Base-by-base conservation (phyloP, 1,139 yeast genomes). In the Groenewaldozyma sp. region DNA sequence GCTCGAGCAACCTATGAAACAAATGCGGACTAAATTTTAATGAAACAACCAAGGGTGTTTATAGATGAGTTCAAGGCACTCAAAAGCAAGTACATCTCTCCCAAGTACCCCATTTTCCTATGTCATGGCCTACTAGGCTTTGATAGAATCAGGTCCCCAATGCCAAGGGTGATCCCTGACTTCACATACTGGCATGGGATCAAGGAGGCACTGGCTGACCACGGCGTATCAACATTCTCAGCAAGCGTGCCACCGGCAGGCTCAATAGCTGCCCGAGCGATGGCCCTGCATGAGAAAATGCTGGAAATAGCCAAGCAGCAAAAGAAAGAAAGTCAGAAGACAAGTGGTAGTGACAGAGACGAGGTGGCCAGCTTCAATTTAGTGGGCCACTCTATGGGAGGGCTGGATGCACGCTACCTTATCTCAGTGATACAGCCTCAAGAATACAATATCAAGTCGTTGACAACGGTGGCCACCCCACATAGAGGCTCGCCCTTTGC, bases 301-400 rank as follows among this genome's bases (percentile, higher is more conserved):
- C 64, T 70, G 31, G 52, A 55, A 6, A 11, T 22, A 7, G n/a
- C n/a, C n/a, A 66, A 72, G 44, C 42, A 24, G 44, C 44, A 38
- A 13, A 39, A 48, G 11, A 39, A 41, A 7, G 38, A 44, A 11
- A 22, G 10, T 22, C 26, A 22, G 26, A 22, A 22, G 26, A 7
- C 7, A 7, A 7, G 10, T 7, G n/a, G n/a, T n/a, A n/a, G n/a
- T n/a, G n/a, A n/a, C n/a, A n/a, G n/a, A n/a, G 44, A 50, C 10
- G 45, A 37, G 18, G 36, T 46, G 13, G 36, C 42, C 20, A 43
- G 44, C 13, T 35, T 87, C 13, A 87, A 87, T 55, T 59, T 87
- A 29, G 68, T 87, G 17, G 93, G 94, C n/a, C 96, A 87, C 56
- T 84, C 95, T 0, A 86, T 87, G 95, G 96, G 96, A 6, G 96